These are phyloP conservation scores for Monosporascus cannonballus DNA, from an alignment of 2,329 filamentous ascomycete genomes.

Conservation along the genomic window DNA sequence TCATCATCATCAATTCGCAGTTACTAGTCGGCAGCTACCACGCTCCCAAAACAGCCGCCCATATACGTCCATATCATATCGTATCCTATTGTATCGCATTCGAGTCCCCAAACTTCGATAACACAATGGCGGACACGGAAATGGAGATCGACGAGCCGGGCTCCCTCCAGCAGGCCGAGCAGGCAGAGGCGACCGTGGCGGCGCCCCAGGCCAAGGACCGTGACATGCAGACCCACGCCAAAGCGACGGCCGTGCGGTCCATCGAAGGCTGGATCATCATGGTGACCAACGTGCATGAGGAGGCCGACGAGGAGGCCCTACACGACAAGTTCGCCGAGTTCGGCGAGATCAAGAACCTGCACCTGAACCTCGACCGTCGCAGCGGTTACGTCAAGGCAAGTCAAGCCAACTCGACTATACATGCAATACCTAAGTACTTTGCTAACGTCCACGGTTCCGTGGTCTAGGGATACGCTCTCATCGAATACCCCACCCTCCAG, in stretches of 20 bases:
- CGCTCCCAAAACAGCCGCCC: no score
- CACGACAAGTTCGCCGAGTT: slow-evolving; percentile 79
- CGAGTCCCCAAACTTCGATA: background rate
- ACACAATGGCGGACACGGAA: slow-evolving; percentile 46
- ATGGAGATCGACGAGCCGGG: slow-evolving; percentile 54
- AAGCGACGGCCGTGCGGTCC: slow-evolving; percentile 75
- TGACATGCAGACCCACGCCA: slow-evolving; percentile 66
- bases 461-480: slow-evolving; percentile 70
- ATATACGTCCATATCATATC: no score
- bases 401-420: background rate
- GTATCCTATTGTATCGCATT: background rate
- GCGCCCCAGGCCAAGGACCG: slow-evolving; percentile 43
- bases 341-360: slow-evolving; percentile 82
- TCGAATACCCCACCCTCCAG: slow-evolving; percentile 74
- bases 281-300: slow-evolving; percentile 82
- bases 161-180: slow-evolving; percentile 24
- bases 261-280: slow-evolving; percentile 89
- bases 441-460: no score
- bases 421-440: no score
- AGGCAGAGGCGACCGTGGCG: slow-evolving; percentile 10
- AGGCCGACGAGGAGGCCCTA: slow-evolving; percentile 76
- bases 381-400: slow-evolving; percentile 81
- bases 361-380: slow-evolving; percentile 74
- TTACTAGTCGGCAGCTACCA: no score
- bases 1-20: no score